phyloP scores from a whole-genome alignment of 352 stramenopile genomes.

The Aphanomyces astaci region DNA sequence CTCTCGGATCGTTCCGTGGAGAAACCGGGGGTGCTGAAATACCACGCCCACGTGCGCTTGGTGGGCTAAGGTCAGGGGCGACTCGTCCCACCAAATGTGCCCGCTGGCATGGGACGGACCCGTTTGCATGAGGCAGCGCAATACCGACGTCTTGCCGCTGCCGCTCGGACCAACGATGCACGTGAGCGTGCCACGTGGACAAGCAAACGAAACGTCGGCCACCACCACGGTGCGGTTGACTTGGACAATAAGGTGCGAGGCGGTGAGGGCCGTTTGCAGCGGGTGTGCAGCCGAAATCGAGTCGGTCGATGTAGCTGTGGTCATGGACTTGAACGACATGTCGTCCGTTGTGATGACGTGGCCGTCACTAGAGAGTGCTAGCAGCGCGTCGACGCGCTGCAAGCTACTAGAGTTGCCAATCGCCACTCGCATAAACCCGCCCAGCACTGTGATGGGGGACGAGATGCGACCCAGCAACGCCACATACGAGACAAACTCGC shows the following conservation, averaged over 20 bases:
- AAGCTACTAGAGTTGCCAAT: conserved; percentile 82
- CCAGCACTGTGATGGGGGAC: conserved; percentile 66
- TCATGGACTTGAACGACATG: conserved; percentile 39
- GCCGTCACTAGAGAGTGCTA: background rate
- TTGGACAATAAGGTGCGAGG: conserved; percentile 64
- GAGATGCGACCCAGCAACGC: conserved; percentile 68
- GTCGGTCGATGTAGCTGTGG: too few relatives aligned
- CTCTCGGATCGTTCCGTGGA: conserved; percentile 81
- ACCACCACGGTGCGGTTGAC: conserved; percentile 72
- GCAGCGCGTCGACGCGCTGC: conserved; percentile 47
- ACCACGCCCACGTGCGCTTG: conserved; percentile 67
- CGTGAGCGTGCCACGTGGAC: conserved; percentile 74
- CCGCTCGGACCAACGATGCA: conserved; percentile 77
- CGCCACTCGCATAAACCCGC: conserved; percentile 82
- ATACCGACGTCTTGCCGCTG: conserved; percentile 79
- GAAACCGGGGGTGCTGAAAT: conserved; percentile 75
- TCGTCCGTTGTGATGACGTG: conserved; percentile 40
- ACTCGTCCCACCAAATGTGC: conserved; percentile 74
- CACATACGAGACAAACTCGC: conserved; percentile 78
- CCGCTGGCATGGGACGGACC: conserved; percentile 56
- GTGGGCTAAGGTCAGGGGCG: conserved; percentile 44
- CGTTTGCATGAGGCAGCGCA: conserved; percentile 83
- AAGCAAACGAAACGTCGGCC: conserved; percentile 54
- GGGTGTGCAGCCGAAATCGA: too few relatives aligned
- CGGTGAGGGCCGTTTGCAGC: conserved; percentile 49